A percentile compares a stretch with the other conserved stretches of the same genome.
These are phyloP conservation scores for Bretziella fagacearum DNA, from an alignment of 2,329 filamentous ascomycete genomes.

Conservation along the genomic window DNA sequence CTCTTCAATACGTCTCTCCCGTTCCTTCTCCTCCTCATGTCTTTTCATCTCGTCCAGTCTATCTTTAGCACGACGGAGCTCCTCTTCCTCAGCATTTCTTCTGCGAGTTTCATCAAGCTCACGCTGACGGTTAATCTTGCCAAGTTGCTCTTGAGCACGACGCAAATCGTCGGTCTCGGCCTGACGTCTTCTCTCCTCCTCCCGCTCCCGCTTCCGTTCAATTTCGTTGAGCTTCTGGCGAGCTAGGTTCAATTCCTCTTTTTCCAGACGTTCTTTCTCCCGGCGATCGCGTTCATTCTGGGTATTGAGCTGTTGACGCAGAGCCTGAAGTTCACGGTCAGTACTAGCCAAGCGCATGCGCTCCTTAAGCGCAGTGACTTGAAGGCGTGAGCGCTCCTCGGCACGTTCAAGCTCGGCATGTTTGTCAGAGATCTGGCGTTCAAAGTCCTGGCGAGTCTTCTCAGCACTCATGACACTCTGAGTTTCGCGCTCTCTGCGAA, in stretches of 20 bases:
- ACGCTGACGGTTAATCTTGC: slow-evolving; percentile 29
- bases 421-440: not conserved
- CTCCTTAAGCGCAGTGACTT: not conserved
- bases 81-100: slow-evolving; percentile 15
- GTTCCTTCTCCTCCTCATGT: slow-evolving; percentile 30
- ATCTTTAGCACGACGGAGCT: slow-evolving; percentile 28
- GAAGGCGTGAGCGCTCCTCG: not conserved
- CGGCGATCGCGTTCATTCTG: slow-evolving; percentile 1
- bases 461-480: not conserved
- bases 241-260: slow-evolving; percentile 29
- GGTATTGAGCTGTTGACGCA: not conserved
- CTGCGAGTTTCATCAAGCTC: slow-evolving; percentile 23
- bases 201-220: slow-evolving; percentile 20
- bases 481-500: not conserved
- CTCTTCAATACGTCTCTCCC: slow-evolving; percentile 34
- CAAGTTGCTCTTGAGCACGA: slow-evolving; percentile 31
- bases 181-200: slow-evolving; percentile 24
- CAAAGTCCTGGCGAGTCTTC: not conserved
- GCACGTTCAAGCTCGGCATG: not conserved
- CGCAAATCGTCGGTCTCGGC: slow-evolving; percentile 30
- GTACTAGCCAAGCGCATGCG: slow-evolving; percentile 1
- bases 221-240: slow-evolving; percentile 19
- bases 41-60: slow-evolving; percentile 32
- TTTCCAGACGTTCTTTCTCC: slow-evolving; percentile 19
- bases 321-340: slow-evolving; percentile 4